Evolutionary conservation across 805 yeast species (phyloP), one percentile per base, ranked within the genome.

Genomic region (Candida sakaeoensis): DNA sequence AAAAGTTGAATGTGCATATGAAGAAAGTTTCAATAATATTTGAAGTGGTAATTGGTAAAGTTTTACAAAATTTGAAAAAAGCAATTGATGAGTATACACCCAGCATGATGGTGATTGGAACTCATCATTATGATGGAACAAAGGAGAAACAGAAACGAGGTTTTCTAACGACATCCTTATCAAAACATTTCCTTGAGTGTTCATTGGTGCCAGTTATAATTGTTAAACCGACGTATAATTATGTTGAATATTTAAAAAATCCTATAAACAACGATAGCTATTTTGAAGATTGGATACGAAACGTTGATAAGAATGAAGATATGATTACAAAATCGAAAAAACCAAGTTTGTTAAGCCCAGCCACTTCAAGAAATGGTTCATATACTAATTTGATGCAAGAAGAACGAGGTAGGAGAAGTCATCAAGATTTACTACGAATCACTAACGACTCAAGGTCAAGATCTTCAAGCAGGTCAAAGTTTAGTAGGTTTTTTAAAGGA

Each of bases 51-150:
- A 55, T 67, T 16, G 74, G 74, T 1, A 65, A 61, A 36, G 70
- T 72, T 4, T 68, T 63, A 44, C 63, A 64, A 43, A 41, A 60
- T 15, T 51, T 69, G 44, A 59, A 63, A 42, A 50, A 48, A 23
- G 73, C 74, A 6, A 65, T 69, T 16, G 60, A 58, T 18, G 73
- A 68, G 46, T 69, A 63, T 46, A 52, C 55, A 36, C 74, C 74
- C 2, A 62, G 63, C n/a, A 66, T 68, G 71, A 65, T 69, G 73
- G 51, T 63, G 23, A 64, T 69, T 17, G 74, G 74, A 2, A 63
- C 70, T 8, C 39, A 27, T 21, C 39, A 36, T 27, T 68, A 63
- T 42, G 64, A 62, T 36, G 54, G 54, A 16, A 62, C 53, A 10
- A 52, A 54, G 35, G 43, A 37, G 15, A 38, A 30, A 8, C 47